Conservation (phyloP, 805 yeast species). For the Yamadazyma akitaensis region DNA sequence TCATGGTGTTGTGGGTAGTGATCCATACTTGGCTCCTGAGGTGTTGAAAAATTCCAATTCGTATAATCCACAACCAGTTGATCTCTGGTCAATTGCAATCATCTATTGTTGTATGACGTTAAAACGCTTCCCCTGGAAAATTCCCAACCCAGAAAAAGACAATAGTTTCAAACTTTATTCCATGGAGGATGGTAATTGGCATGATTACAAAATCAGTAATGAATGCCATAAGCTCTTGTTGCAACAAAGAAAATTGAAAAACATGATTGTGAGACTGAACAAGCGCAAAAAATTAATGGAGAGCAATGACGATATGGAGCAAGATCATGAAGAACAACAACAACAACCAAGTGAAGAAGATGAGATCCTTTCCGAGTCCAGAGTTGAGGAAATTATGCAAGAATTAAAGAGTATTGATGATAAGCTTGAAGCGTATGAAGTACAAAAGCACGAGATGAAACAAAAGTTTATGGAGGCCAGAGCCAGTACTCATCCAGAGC, state of each 20-base stretch:
- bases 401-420: constrained; percentile 37
- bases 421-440: constrained; percentile 36
- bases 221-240: constrained; percentile 65
- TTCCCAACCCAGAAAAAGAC: constrained; percentile 72
- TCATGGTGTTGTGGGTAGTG: constrained; percentile 81
- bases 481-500: constrained; percentile 5
- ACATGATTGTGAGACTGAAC: constrained; percentile 39
- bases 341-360: constrained; percentile 4
- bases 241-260: constrained; percentile 56
- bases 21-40: constrained; percentile 90
- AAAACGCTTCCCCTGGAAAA: constrained; percentile 93
- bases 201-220: constrained; percentile 71
- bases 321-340: constrained; percentile 13
- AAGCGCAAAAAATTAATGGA: constrained; percentile 31
- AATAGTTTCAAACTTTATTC: constrained; percentile 81
- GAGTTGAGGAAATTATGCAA: constrained; percentile 27
- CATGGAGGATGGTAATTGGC: constrained; percentile 74
- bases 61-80: constrained; percentile 91
- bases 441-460: constrained; percentile 33
- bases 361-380: constrained; percentile 32
- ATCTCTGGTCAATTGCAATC: constrained; percentile 90
- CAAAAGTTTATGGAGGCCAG: constrained; percentile 23
- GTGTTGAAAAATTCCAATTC: constrained; percentile 58
- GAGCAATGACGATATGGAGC: constrained; percentile 16
- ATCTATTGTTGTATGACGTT: constrained; percentile 90